Evolutionary conservation across 352 stramenopile species (phyloP).

Genomic region (Globisporangium cylindrosporum): DNA sequence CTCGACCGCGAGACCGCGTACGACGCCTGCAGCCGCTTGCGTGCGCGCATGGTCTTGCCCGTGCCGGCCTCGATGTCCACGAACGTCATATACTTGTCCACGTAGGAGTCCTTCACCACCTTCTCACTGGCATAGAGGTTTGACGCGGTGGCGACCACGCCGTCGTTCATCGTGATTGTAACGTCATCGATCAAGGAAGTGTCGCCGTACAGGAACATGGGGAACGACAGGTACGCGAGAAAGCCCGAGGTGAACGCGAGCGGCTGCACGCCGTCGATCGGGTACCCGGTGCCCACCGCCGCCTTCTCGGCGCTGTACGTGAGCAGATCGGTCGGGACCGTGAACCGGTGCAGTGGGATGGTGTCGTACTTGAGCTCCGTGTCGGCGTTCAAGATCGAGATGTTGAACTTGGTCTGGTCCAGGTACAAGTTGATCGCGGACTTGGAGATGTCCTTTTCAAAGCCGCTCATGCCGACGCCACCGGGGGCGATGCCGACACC

Average conservation of each 20-base stretch:
- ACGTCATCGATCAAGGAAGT: constrained; percentile 38
- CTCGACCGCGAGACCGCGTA: constrained; percentile 48
- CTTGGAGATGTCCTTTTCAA: constrained; percentile 5
- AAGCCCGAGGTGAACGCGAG: constrained; percentile 67
- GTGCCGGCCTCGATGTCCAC: constrained; percentile 63
- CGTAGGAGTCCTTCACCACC: constrained; percentile 36
- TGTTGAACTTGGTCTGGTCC: constrained; percentile 18
- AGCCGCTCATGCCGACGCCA: constrained; percentile 18
- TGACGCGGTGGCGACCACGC: constrained; percentile 33
- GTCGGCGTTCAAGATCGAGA: constrained; percentile 12
- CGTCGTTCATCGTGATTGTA: constrained; percentile 57
- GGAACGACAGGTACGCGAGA: constrained; percentile 66
- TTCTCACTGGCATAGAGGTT: constrained; percentile 46
- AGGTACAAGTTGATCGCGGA: constrained; percentile 10
- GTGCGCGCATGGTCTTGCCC: constrained; percentile 66
- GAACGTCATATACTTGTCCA: constrained; percentile 49
- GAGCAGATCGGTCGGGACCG: constrained; percentile 35
- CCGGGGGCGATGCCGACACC: constrained; percentile 9
- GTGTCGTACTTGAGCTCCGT: constrained; percentile 2
- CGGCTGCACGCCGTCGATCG: constrained; percentile 64
- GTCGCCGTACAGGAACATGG: constrained; percentile 65
- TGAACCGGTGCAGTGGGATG: constrained; percentile 21
- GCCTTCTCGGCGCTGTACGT: constrained; percentile 27
- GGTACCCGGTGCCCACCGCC: constrained; percentile 38
- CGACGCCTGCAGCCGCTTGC: constrained; percentile 59